Evolutionary conservation across 768 basidiomycete species (phyloP).

Genomic region (Lactifluus hygrophoroides): DNA sequence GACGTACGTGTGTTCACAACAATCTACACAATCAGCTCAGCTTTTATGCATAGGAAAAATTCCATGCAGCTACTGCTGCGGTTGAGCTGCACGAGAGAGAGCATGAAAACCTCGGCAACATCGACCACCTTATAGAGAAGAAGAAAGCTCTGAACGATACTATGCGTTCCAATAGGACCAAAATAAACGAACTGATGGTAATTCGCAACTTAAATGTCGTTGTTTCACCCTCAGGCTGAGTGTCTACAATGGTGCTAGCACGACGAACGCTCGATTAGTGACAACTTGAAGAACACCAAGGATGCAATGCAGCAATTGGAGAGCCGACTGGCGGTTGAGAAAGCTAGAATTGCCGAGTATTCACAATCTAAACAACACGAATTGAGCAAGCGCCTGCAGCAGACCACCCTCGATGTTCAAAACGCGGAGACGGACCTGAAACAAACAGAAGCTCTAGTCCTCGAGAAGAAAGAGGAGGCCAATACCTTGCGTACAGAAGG

Average conservation of each 20-base stretch:
- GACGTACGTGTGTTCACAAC: slow-evolving; percentile 28
- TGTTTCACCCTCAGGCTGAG: background rate
- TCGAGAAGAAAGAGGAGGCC: slow-evolving; percentile 3
- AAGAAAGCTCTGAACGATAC: slow-evolving; percentile 33
- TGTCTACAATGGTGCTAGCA: background rate
- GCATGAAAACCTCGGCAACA: slow-evolving; percentile 35
- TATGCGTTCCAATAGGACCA: slow-evolving; percentile 43
- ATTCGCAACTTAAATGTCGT: background rate
- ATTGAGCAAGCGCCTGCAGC: slow-evolving; percentile 41
- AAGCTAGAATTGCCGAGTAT: slow-evolving; percentile 27
- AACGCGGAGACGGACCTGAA: slow-evolving; percentile 10
- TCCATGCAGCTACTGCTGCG: slow-evolving; percentile 29
- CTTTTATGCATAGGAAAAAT: slow-evolving; percentile 25
- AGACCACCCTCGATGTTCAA: slow-evolving; percentile 30
- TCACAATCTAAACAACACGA: slow-evolving; percentile 58
- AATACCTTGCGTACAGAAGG: slow-evolving; percentile 25
- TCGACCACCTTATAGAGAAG: slow-evolving; percentile 37
- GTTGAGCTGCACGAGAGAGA: slow-evolving; percentile 35
- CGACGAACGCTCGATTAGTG: slow-evolving; percentile 13
- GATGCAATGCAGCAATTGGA: slow-evolving; percentile 11
- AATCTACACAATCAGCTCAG: background rate
- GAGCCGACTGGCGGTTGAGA: slow-evolving; percentile 8
- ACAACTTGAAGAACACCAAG: slow-evolving; percentile 9
- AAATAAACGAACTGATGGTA: slow-evolving; percentile 35
- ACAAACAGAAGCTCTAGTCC: background rate